These are phyloP conservation scores for Nitzschia palea DNA, from an alignment of 108 stramenopile species.

Conservation along the genomic window DNA sequence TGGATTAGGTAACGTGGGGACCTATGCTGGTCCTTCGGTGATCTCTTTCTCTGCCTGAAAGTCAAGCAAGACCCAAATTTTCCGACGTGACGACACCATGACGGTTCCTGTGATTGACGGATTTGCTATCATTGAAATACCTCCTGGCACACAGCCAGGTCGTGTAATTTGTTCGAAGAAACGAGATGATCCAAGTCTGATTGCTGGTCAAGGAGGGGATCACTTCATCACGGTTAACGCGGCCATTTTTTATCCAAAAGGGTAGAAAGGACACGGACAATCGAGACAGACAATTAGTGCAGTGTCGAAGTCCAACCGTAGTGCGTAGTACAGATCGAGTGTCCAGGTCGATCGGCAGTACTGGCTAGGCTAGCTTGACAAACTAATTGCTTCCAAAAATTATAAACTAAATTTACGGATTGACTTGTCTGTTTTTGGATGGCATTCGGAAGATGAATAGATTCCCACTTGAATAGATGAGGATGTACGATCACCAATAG, in stretches of 20 bases:
- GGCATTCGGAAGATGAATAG: too few species aligned
- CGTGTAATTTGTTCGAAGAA: neutral
- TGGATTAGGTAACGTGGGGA: constrained; percentile 86
- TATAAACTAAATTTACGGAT: too few species aligned
- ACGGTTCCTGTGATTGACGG: neutral
- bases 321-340: too few species aligned
- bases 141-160: neutral
- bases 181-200: neutral
- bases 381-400: too few species aligned
- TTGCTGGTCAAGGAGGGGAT: neutral
- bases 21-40: constrained; percentile 85
- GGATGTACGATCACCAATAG: too few species aligned
- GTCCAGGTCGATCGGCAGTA: too few species aligned
- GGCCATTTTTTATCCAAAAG: neutral
- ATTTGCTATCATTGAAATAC: neutral
- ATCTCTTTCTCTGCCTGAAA: constrained; percentile 86
- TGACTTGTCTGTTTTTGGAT: too few species aligned
- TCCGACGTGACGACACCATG: neutral
- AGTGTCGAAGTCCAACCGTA: too few species aligned
- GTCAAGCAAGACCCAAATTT: constrained; percentile 26
- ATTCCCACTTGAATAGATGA: too few species aligned
- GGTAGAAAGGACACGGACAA: neutral
- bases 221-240: neutral
- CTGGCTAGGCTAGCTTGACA: too few species aligned
- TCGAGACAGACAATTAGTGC: too few species aligned